Base-by-base conservation (phyloP, 148 eudicot species). In the Oxyria digyna region DNA sequence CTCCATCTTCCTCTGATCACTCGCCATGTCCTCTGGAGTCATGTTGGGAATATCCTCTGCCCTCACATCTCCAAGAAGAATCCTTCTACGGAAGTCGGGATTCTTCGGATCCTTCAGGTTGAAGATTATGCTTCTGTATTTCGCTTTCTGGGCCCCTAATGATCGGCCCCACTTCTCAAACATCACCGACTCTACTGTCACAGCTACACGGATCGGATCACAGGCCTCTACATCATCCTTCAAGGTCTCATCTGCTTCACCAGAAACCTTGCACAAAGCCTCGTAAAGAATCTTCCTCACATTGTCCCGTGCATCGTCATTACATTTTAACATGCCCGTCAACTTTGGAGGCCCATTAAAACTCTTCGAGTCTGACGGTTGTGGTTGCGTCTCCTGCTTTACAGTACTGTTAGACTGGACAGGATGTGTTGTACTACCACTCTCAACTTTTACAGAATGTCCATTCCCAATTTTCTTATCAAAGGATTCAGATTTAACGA, bases 81-180 rank as follows among this genome's bases (percentile, higher is more conserved):
- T 76, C 69, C 72, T 87, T 35, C 91, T 82, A 26, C 91, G 83
- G 33, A 87, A 84, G 74, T 87, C 91, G 0, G 83, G 86, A 71
- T 87, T 87, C 18, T 87, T 84, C 4, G 45, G 37, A 70, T 84
- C 91, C 76, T 75, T 87, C 32, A 87, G 67, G 74, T 87, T 87
- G 83, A 87, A 87, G 21, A 87, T 67, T 42, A 84, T 70, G 63
- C 88, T 84, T 65, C 91, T 77, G 76, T 87, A 87, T 68, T 87
- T 86, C 11, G 69, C 72, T 69, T 86, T 87, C 46, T 87, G 83
- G 68, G 85, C 33, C 29, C 91, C 91, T 37, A 48, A 82, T 1
- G 88, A 87, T 48, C 81, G 70, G 21, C 91, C 91, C 86, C 87
- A 78, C 64, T 73, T 82, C 69, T 87, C 88, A 77, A 80, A 87